Evolutionary conservation across 371 early-diverging fungal species (phyloP).

Genomic region (Caulochytrium protostelioides): DNA sequence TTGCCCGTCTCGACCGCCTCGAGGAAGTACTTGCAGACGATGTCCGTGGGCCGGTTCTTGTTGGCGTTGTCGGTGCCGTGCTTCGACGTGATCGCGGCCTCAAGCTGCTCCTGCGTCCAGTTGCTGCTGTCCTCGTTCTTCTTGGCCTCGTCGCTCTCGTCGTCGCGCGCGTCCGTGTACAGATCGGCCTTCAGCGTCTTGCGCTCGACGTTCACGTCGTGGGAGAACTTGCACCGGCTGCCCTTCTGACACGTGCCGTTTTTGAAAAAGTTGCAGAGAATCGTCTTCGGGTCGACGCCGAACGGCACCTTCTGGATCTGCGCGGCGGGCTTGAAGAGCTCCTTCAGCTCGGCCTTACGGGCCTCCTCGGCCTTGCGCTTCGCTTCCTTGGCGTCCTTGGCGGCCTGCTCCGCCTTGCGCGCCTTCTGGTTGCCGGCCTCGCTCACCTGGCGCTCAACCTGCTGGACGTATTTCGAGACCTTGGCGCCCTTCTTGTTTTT

Average conservation of each 20-base stretch:
- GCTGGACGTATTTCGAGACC: constrained; percentile 65
- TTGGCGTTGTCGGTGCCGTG: constrained; percentile 33
- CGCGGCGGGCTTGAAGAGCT: constrained; percentile 73
- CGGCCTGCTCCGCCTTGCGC: constrained; percentile 24
- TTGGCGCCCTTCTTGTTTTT: constrained; percentile 88
- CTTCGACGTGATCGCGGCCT: constrained; percentile 65
- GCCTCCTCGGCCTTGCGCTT: constrained; percentile 47
- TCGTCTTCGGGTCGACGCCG: constrained; percentile 96
- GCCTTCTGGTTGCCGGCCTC: constrained; percentile 25
- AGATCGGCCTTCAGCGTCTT: constrained; percentile 74
- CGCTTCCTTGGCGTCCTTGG: constrained; percentile 12
- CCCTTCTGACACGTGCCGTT: constrained; percentile 82
- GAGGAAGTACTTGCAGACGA: constrained; percentile 97
- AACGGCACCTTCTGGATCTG: constrained; percentile 90
- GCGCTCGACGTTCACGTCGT: constrained; percentile 74
- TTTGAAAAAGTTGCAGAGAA: constrained; percentile 85
- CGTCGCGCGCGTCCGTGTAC: constrained; percentile 61
- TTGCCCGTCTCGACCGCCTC: constrained; percentile 93
- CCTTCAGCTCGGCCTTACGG: constrained; percentile 56
- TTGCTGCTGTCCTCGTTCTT: constrained; percentile 44
- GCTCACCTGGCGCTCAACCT: constrained; percentile 38
- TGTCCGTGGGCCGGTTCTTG: constrained; percentile 68
- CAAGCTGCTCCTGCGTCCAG: constrained; percentile 82
- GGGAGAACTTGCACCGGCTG: constrained; percentile 93
- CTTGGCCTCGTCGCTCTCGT: constrained; percentile 23